Percentiles rank a stretch among this genome's conserved stretches.
These are phyloP conservation scores for Paecilomyces sp. DNA, from an alignment of 2,329 filamentous ascomycete genomes.

Conservation along the genomic window DNA sequence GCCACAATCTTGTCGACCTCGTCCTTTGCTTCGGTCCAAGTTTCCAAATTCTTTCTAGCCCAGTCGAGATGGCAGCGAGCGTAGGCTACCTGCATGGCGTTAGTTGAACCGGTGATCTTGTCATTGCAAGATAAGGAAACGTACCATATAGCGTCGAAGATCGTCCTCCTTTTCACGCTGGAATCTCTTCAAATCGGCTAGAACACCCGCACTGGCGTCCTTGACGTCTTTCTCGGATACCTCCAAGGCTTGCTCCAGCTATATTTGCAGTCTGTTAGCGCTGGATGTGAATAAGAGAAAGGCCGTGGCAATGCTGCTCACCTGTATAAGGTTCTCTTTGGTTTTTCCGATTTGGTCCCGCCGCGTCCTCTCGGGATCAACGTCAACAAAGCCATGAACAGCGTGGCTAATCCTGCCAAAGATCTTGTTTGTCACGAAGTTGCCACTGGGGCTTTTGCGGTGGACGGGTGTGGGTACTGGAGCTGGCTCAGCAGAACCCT, in stretches of 20 bases:
- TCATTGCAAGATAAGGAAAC: slow-evolving; percentile 24
- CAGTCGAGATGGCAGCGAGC: slow-evolving; percentile 89
- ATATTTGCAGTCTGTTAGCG: slow-evolving; percentile 19
- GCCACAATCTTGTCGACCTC: slow-evolving; percentile 79
- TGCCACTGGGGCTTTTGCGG: slow-evolving; percentile 76
- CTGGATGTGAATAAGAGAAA: neutral
- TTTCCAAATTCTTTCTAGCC: slow-evolving; percentile 84
- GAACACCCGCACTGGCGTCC: slow-evolving; percentile 79
- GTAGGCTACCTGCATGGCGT: slow-evolving; percentile 65
- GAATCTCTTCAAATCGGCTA: slow-evolving; percentile 87
- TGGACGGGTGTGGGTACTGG: slow-evolving; percentile 45
- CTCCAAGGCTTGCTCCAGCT: slow-evolving; percentile 85
- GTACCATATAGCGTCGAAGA: slow-evolving; percentile 88
- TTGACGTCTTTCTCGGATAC: slow-evolving; percentile 87
- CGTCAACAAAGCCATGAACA: slow-evolving; percentile 91
- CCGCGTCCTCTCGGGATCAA: slow-evolving; percentile 86
- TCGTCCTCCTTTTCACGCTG: slow-evolving; percentile 95
- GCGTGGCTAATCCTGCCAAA: slow-evolving; percentile 94
- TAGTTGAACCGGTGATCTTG: slow-evolving; percentile 1
- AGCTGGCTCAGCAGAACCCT: slow-evolving; percentile 50
- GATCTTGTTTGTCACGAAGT: slow-evolving; percentile 85
- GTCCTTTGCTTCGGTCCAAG: slow-evolving; percentile 82
- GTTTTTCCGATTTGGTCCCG: slow-evolving; percentile 95
- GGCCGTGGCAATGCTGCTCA: slow-evolving; percentile 17
- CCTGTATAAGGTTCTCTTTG: slow-evolving; percentile 68